Conservation (phyloP, 2,329 filamentous ascomycete genomes). For the Fusarium sp. region DNA sequence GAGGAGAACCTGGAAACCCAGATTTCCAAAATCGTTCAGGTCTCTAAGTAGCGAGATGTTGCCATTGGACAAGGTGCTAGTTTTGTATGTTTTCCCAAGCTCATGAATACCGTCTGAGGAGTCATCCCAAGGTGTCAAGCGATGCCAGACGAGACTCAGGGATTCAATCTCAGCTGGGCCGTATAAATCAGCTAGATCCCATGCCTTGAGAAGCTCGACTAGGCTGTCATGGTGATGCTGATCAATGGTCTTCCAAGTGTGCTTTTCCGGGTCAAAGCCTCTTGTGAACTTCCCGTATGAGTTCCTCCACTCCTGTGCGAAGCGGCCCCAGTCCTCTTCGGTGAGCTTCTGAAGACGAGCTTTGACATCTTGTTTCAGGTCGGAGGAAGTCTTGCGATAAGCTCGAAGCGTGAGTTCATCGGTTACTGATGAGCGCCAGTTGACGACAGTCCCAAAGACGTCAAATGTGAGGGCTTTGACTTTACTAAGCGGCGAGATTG, state of each 20-base stretch:
- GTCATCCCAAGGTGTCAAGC: conserved; percentile 74
- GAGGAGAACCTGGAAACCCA: conserved; percentile 69
- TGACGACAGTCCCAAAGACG: conserved; percentile 81
- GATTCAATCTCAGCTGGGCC: conserved; percentile 67
- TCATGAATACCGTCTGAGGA: conserved; percentile 61
- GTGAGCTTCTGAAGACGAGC: conserved; percentile 59
- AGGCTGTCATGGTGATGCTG: conserved; percentile 74
- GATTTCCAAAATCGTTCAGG: conserved; percentile 62
- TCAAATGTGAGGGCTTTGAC: conserved; percentile 74
- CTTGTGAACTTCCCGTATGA: conserved; percentile 69
- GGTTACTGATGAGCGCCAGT: conserved; percentile 76
- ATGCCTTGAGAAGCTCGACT: conserved; percentile 61
- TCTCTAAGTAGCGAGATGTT: conserved; percentile 73
- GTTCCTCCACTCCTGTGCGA: conserved; percentile 76
- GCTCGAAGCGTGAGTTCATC: conserved; percentile 63
- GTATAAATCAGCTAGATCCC: conserved; percentile 67
- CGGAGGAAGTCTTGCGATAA: conserved; percentile 56
- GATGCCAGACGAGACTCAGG: conserved; percentile 76
- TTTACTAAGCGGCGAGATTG: conserved; percentile 38
- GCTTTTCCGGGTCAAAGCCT: conserved; percentile 56
- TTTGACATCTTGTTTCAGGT: conserved; percentile 57
- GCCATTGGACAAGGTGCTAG: conserved; percentile 77
- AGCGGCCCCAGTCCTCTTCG: conserved; percentile 65
- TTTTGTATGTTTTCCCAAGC: conserved; percentile 60
- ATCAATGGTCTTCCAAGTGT: conserved; percentile 74